Conservation (phyloP, 805 yeast genomes). For the Hanseniaspora thailandica region DNA sequence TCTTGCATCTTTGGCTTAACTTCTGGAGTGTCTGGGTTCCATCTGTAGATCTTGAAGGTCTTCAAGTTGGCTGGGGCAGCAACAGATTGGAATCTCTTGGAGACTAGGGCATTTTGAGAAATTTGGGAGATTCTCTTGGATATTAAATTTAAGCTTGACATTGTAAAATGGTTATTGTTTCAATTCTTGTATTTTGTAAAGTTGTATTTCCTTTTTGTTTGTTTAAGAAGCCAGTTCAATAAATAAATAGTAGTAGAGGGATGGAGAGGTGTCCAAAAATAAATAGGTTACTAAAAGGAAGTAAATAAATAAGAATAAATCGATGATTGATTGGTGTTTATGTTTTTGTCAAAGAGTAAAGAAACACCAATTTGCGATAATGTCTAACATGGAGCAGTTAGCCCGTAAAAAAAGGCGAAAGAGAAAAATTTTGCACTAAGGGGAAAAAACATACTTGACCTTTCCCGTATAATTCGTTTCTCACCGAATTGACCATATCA, state of each 20-base stretch:
- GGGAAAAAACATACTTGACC: neutral
- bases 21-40: conserved; percentile 96
- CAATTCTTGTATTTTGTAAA: neutral
- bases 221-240: conserved; percentile 2
- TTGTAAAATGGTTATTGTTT: neutral
- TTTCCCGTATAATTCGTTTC: conserved; percentile 2
- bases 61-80: conserved; percentile 51
- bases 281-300: neutral
- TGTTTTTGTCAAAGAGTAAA: too few species aligned
- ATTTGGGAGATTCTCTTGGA: conserved; percentile 1
- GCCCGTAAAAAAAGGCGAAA: neutral
- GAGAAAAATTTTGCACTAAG: neutral
- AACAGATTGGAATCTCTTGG: conserved; percentile 16
- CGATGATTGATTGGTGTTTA: conserved; percentile 5
- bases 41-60: conserved; percentile 86
- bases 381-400: too few species aligned
- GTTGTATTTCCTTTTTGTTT: neutral
- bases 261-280: neutral
- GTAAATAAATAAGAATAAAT: conserved; percentile 1
- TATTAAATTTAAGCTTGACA: conserved; percentile 2
- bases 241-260: neutral
- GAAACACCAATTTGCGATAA: neutral
- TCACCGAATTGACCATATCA: neutral
- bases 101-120: neutral
- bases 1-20: conserved; percentile 77